These are phyloP conservation scores for Dictyostelium intermedium DNA, from an alignment of 78 protist species.

Conservation along the genomic window DNA sequence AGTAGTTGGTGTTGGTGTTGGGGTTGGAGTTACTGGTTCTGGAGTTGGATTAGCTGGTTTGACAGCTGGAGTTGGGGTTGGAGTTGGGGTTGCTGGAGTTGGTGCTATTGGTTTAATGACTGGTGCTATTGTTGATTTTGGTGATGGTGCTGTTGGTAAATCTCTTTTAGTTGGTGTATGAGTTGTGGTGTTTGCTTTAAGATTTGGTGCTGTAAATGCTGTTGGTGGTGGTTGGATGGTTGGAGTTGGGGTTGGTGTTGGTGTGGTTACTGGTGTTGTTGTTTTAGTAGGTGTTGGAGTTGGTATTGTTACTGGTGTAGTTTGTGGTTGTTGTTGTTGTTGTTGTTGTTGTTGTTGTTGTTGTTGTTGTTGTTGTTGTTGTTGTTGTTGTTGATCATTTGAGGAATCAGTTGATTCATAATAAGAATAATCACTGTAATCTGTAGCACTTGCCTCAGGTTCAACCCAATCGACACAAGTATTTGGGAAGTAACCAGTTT, in stretches of 20 bases:
- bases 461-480: conserved; percentile 69
- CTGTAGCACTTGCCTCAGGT: conserved; percentile 3
- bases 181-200: not conserved
- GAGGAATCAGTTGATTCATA: conserved; percentile 32
- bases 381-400: not conserved
- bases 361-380: not conserved
- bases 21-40: not conserved
- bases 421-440: conserved; percentile 15
- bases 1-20: conserved; percentile 12
- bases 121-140: not conserved
- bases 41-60: not conserved
- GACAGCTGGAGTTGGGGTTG: not conserved
- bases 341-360: not conserved
- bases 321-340: not conserved
- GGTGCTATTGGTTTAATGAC: not conserved
- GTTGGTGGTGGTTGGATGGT: conserved; percentile 13
- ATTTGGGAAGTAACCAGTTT: conserved; percentile 66
- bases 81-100: not conserved
- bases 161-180: not conserved
- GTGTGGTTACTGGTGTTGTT: not conserved
- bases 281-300: conserved; percentile 4
- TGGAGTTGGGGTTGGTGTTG: not conserved
- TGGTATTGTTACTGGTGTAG: not conserved
- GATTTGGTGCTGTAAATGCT: not conserved
- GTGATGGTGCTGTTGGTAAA: not conserved